Percentiles rank a stretch among this genome's conserved stretches.
These are phyloP conservation scores for Lepidium sativum DNA, from an alignment of 345 rosid genomes.

Conservation along the genomic window DNA sequence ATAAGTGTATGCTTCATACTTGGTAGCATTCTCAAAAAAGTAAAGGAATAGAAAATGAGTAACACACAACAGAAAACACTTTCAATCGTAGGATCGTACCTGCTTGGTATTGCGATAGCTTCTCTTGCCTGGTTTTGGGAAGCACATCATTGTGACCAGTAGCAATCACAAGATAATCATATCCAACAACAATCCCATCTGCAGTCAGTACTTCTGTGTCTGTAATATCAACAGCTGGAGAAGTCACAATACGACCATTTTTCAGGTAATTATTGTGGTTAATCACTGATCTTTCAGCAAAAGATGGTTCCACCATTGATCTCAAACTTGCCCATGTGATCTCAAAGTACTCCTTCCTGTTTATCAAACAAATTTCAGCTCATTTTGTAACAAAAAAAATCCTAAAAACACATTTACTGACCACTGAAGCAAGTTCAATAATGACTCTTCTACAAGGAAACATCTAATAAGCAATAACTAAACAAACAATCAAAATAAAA, in stretches of 20 bases:
- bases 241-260: constrained; percentile 52
- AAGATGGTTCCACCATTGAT: constrained; percentile 73
- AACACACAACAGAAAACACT: background rate
- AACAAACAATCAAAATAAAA: background rate
- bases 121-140: constrained; percentile 49
- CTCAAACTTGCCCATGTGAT: constrained; percentile 65
- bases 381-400: background rate
- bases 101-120: constrained; percentile 41
- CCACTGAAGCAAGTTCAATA: background rate
- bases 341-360: constrained; percentile 69
- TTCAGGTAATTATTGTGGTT: constrained; percentile 60
- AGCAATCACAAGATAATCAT: constrained; percentile 83
- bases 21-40: background rate
- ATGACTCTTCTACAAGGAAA: background rate
- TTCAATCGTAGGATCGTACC: constrained; percentile 33
- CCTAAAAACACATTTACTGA: background rate
- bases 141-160: constrained; percentile 60
- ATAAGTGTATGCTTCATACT: background rate
- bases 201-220: constrained; percentile 48
- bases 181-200: constrained; percentile 37
- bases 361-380: background rate
- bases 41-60: background rate
- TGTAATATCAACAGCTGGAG: constrained; percentile 52
- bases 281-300: constrained; percentile 58
- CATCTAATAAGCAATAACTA: background rate